Evolutionary conservation across 2,329 filamentous ascomycete genomes (phyloP), one percentile per base, ranked within the genome.

Genomic region (Arthrobotrys musiformis): DNA sequence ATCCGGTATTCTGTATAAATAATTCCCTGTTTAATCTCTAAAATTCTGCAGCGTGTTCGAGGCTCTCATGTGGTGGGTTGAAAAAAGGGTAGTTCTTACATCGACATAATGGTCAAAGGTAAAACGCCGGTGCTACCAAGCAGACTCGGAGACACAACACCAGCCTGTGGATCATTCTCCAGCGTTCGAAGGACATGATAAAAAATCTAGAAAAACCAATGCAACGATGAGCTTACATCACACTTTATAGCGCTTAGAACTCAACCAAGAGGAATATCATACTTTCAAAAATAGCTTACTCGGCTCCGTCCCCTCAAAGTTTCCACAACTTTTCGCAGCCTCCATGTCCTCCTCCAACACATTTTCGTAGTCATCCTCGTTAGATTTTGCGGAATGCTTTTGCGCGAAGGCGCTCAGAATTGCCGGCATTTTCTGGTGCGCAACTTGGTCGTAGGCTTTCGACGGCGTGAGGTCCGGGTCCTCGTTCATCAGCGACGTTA

Each of bases 41-140:
- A n/a, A n/a, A n/a, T n/a, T n/a, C n/a, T n/a, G n/a, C n/a, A n/a
- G n/a, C n/a, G n/a, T n/a, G n/a, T n/a, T n/a, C n/a, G n/a, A n/a
- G n/a, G n/a, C n/a, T n/a, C n/a, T n/a, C n/a, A n/a, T n/a, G n/a
- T n/a, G n/a, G n/a, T n/a, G n/a, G n/a, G 24, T 46, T 17, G 30
- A 30, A 19, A 35, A 37, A 64, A 35, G 35, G 50, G 13, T 1
- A 56, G 13, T 5, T 73, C 81, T 42, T 83, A 86, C 79, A 88
- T 87, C 0, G 89, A 90, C 28, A 94, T 89, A 44, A 93, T 87
- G 0, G 90, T 91, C 79, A 94, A 82, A 0, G 91, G 91, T 7
- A 91, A 83, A 0, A 88, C 87, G 2, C 92, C 92, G 74, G 85
- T 86, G 79, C 86, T 88, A 58, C 89, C 89, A 82, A 87, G 85